Base-by-base conservation (phyloP, 805 yeast genomes). In the Lachancea waltii region DNA sequence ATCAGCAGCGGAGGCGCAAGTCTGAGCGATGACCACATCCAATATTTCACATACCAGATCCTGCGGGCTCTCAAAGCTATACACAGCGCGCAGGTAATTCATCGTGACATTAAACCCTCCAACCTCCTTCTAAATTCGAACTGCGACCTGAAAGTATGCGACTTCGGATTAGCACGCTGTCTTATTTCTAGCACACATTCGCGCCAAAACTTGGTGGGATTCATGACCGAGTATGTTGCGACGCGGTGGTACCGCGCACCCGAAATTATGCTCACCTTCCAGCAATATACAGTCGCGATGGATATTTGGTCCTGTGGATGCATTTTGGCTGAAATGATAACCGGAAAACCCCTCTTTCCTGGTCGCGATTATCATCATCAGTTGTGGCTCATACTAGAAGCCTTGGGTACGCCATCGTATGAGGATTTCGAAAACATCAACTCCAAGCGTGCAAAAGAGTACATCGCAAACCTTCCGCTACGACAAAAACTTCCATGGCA, bases 161-260 rank as follows among this genome's bases (percentile, higher is more conserved):
- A 83, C 60, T 82, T 83, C 62, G 92, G 92, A 0, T 60, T 83
- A 16, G 79, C 89, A 1, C 64, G 90, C 39, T 68, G 73, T 26
- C 60, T 75, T 13, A 68, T 72, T 17, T 53, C 58, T 15, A 53
- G 58, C 34, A 48, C 53, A 11, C 53, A 54, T 29, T 69, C 77
- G 26, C 55, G 67, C 38, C 73, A 70, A 45, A 66, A 68, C 31
- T 54, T 68, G 42, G 65, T 71, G 25, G 73, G 81, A 0, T 72
- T 72, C 46, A 65, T 82, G 65, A 83, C 90, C 0, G 90, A 83
- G 54, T 83, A 83, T 48, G 92, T 83, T 3, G 90, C 90, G 3
- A 83, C 92, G 7, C 65, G 92, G 49, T 83, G 90, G 90, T 83
- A 83, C 55, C 64, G 92, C 37, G 90, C 90, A 0, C 90, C 90